Percentiles rank a stretch among this genome's conserved stretches.
These are phyloP conservation scores for Heritiera fomes DNA, from an alignment of 345 rosid species.

Conservation along the genomic window DNA sequence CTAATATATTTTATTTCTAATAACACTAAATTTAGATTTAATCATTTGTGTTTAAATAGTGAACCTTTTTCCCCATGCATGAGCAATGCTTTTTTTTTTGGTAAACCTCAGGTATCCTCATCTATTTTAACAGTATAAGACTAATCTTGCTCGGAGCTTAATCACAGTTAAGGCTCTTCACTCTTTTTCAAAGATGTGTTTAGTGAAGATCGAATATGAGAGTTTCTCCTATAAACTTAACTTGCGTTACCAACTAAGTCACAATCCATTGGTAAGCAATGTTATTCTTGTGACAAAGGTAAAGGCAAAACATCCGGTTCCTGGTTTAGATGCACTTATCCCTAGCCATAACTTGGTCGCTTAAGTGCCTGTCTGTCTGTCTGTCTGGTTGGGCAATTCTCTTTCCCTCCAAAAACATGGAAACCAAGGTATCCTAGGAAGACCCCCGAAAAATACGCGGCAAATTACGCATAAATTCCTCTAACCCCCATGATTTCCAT, in stretches of 20 bases:
- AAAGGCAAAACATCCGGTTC: background rate
- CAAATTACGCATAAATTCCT: background rate
- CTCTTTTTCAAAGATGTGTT: too few species aligned
- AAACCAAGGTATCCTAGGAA: background rate
- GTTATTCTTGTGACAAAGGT: background rate
- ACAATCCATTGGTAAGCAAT: background rate
- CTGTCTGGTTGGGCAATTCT: background rate
- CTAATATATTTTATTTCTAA: too few species aligned
- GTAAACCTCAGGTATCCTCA: too few species aligned
- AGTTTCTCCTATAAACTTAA: too few species aligned
- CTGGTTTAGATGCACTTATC: background rate
- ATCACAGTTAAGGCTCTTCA: too few species aligned
- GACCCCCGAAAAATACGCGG: conserved; percentile 28
- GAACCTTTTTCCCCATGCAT: too few species aligned
- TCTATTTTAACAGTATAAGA: too few species aligned
- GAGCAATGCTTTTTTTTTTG: background rate
- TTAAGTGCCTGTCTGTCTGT: background rate
- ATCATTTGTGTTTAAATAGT: too few species aligned
- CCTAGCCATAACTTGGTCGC: background rate
- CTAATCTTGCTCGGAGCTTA: too few species aligned
- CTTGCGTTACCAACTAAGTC: too few species aligned
- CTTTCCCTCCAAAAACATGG: background rate
- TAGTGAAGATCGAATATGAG: too few species aligned
- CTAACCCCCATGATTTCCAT: background rate
- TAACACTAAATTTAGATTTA: too few species aligned